phyloP scores from a whole-genome alignment of 148 eudicot genomes.

The Arctostaphylos glauca region DNA sequence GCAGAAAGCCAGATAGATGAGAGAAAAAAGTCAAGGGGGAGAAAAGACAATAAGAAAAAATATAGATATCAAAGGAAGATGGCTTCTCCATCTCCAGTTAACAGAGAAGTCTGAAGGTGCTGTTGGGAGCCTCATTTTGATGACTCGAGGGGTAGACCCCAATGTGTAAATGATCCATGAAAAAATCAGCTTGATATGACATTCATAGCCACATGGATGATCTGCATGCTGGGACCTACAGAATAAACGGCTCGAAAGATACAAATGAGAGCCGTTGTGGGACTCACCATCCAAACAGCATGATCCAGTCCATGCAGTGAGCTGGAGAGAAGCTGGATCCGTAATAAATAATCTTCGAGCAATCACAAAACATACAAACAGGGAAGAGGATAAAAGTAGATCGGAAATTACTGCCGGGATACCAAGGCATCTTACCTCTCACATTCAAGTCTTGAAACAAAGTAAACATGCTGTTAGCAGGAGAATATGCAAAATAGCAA shows the following conservation, averaged over 20 bases:
- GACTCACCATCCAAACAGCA: no score
- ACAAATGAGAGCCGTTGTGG: no score
- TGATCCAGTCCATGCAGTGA: no score
- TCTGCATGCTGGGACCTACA: no score
- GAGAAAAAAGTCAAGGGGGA: neutral
- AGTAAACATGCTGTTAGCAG: neutral
- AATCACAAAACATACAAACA: neutral
- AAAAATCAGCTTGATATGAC: neutral
- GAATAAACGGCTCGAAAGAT: no score
- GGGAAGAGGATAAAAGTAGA: neutral
- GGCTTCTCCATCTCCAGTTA: neutral
- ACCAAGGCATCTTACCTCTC: neutral
- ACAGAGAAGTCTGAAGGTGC: neutral
- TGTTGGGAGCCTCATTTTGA: neutral
- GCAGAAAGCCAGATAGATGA: neutral
- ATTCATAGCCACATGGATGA: neutral
- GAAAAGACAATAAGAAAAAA: neutral
- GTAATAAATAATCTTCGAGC: neutral
- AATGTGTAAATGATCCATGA: neutral
- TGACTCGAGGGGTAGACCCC: neutral
- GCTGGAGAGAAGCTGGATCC: neutral
- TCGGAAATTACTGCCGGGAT: neutral
- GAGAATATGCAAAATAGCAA: neutral
- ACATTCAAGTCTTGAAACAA: slow-evolving; percentile 1
- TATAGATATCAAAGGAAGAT: neutral